Evolutionary conservation across 129 eudicot species (phyloP).

Genomic region (Gnaphalium uliginosum): DNA sequence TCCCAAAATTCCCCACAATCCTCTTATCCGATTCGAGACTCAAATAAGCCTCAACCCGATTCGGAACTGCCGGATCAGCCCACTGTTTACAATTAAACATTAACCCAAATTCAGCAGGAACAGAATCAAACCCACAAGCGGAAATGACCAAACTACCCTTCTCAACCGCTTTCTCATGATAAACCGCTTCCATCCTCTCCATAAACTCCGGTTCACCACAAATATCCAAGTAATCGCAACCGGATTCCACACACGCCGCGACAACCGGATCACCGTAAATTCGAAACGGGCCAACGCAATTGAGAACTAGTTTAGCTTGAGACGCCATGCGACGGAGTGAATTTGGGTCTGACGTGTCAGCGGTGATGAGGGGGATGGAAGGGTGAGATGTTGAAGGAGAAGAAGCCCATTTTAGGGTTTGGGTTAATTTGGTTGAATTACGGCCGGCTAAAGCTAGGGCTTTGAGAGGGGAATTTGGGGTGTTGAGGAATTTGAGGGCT

Average conservation of each 20-base stretch:
- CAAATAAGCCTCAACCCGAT: constrained; percentile 79
- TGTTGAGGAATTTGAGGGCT: constrained; percentile 76
- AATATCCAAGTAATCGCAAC: constrained; percentile 83
- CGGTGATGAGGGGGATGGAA: constrained; percentile 51
- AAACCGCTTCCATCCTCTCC: constrained; percentile 85
- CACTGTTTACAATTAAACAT: constrained; percentile 69
- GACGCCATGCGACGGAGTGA: constrained; percentile 67
- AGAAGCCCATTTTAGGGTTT: constrained; percentile 73
- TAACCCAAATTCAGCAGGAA: constrained; percentile 88
- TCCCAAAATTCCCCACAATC: constrained; percentile 78
- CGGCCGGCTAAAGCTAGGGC: constrained; percentile 89
- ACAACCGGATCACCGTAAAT: constrained; percentile 77
- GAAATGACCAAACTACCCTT: constrained; percentile 69
- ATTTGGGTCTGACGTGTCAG: constrained; percentile 60
- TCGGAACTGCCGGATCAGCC: constrained; percentile 52
- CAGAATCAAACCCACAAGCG: constrained; percentile 93
- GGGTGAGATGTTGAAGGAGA: constrained; percentile 42
- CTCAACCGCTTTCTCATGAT: constrained; percentile 60
- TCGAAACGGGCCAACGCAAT: constrained; percentile 95
- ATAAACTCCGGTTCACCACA: constrained; percentile 94
- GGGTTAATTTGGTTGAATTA: constrained; percentile 46
- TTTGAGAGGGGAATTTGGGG: constrained; percentile 57
- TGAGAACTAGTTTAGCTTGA: constrained; percentile 60
- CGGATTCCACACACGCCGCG: constrained; percentile 68
- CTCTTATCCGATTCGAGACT: constrained; percentile 74